Conservation (phyloP, 1,284 basidiomycete genomes). For the Trichosporon faecale region DNA sequence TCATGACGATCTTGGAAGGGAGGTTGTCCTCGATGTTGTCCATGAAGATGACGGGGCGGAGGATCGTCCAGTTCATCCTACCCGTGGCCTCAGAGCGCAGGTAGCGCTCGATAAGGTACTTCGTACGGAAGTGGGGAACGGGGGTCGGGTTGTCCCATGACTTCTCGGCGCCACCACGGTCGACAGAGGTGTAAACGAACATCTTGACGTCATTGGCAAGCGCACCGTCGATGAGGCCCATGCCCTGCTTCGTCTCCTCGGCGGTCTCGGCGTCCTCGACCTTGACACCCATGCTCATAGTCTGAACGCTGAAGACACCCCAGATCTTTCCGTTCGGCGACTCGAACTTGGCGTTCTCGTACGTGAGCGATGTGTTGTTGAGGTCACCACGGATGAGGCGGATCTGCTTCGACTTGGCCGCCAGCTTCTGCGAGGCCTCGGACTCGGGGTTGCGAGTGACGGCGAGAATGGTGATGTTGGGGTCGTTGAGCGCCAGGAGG, state of each 20-base stretch:
- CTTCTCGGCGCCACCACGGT: slow-evolving; percentile 32
- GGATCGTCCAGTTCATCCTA: slow-evolving; percentile 17
- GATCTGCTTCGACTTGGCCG: slow-evolving; percentile 20
- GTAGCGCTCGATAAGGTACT: slow-evolving; percentile 22
- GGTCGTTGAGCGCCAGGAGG: slow-evolving; percentile 19
- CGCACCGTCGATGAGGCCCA: slow-evolving; percentile 51
- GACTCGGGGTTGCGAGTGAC: slow-evolving; percentile 31
- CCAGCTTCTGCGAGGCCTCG: slow-evolving; percentile 22
- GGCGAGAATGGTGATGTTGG: slow-evolving; percentile 30
- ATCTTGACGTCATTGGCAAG: slow-evolving; percentile 49
- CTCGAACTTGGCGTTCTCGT: slow-evolving; percentile 20
- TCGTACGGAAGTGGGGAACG: slow-evolving; percentile 26
- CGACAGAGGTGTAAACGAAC: slow-evolving; percentile 50
- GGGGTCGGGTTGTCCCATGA: slow-evolving; percentile 19
- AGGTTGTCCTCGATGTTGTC: slow-evolving; percentile 25
- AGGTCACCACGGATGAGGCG: slow-evolving; percentile 31
- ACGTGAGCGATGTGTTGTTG: slow-evolving; percentile 15
- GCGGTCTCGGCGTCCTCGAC: slow-evolving; percentile 5
- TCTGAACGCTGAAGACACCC: slow-evolving; percentile 34
- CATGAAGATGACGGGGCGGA: slow-evolving; percentile 24
- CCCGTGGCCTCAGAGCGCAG: slow-evolving; percentile 14
- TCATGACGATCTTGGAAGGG: slow-evolving; percentile 26
- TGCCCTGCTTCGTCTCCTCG: slow-evolving; percentile 18
- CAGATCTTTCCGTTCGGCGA: slow-evolving; percentile 24
- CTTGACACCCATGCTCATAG: not conserved